Conservation (phyloP, 2,329 filamentous ascomycete species). For the Mycosphaerelloides madeirae region DNA sequence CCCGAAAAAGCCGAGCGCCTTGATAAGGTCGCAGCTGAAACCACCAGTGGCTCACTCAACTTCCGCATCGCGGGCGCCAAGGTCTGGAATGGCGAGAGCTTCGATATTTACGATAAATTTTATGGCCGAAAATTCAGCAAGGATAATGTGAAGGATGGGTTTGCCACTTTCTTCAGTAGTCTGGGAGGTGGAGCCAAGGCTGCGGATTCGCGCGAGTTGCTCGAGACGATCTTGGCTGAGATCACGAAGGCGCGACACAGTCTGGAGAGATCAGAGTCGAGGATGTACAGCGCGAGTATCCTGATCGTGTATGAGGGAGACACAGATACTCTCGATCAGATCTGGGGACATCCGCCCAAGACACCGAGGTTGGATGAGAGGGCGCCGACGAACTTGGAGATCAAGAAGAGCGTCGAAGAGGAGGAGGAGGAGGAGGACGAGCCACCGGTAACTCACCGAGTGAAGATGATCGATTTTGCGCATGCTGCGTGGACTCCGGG, state of each 20-base stretch:
- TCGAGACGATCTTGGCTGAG: constrained; percentile 39
- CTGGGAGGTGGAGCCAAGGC: constrained; percentile 38
- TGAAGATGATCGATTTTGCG: constrained; percentile 95
- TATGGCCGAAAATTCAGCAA: constrained; percentile 58
- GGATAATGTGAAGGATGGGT: constrained; percentile 53
- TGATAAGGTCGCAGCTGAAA: constrained; percentile 55
- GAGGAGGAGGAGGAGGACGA: constrained; percentile 51
- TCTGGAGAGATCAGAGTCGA: constrained; percentile 58
- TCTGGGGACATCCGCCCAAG: constrained; percentile 40
- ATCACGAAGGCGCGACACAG: constrained; percentile 46
- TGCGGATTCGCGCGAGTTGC: constrained; percentile 35
- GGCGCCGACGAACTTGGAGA: constrained; percentile 30
- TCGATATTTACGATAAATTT: constrained; percentile 60
- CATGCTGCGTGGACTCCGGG: constrained; percentile 82
- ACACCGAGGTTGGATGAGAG: constrained; percentile 20
- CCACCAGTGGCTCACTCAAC: constrained; percentile 56
- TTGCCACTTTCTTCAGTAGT: constrained; percentile 52
- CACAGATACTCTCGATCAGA: constrained; percentile 47
- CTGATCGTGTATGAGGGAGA: constrained; percentile 65
- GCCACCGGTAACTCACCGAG: constrained; percentile 63
- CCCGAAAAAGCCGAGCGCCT: constrained; percentile 55
- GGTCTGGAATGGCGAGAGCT: constrained; percentile 49
- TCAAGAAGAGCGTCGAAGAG: constrained; percentile 38
- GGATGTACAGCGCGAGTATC: constrained; percentile 64
- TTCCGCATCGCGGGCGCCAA: constrained; percentile 65